Base-by-base conservation (phyloP, 1,284 basidiomycete species). In the Sphagnurus paluster region DNA sequence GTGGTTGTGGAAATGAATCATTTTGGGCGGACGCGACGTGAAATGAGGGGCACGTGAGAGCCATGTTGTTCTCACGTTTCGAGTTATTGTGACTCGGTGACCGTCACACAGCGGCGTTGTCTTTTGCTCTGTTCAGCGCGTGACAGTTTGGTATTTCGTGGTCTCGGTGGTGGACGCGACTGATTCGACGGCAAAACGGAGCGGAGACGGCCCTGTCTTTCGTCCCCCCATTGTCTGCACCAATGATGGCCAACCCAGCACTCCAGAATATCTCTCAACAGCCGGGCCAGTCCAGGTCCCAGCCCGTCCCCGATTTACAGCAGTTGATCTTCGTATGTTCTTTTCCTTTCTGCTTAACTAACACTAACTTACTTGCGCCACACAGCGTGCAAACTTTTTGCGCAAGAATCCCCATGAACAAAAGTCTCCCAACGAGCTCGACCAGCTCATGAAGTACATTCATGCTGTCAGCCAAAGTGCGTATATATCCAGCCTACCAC, bases 321-420 rank as follows among this genome's bases (percentile, higher is more conserved):
- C 66, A 67, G 50, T 57, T 70, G 54, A 63, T 70, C 48, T 56
- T 59, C 49, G 70, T 69, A 56, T 56, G 59, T 61, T 44, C 38
- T 9, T 47, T 42, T 33, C 33, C 49, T 50, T 51, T 39, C 30
- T 51, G 50, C 39, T 42, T 36, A 38, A 44, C 21, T 28, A 30
- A 21, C 19, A 30, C 44, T 32, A 44, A 49, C 45, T 25, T 21
- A 42, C 43, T 39, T 35, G 41, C 42, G 45, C 25, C 34, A 33
- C 38, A 21, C 49, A 78, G 76, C 71, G 75, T 44, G 69, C 63
- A 39, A 71, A 70, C 49, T 72, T 70, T 52, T 62, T 78, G 42
- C 69, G 69, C 51, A 69, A 75, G 61, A 72, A 77, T 55, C 75
- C 74, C 14, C 61, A 55, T 29, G 73, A 76, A 47, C 74, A 75